Base-by-base conservation (phyloP, 2,329 filamentous ascomycete species). In the Acrocalymma vagum region DNA sequence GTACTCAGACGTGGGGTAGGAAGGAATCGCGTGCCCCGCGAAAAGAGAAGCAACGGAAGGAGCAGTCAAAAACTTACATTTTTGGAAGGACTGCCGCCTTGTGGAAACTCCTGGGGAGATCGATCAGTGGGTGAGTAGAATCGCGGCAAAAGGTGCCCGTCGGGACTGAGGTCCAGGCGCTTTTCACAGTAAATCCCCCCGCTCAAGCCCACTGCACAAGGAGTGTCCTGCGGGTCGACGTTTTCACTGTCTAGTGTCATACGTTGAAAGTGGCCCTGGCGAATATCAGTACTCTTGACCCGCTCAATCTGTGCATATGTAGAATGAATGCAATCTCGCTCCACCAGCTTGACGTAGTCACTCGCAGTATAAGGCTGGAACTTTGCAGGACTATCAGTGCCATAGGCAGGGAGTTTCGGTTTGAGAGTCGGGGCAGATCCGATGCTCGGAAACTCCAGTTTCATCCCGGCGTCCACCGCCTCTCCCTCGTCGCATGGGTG, bases 41-140 rank as follows among this genome's bases (percentile, higher is more conserved):
- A 10, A 13, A 20, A 2, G 31, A 26, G 30, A 25, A 46, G 29
- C 37, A 39, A 27, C 38, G 42, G 51, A 47, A 59, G 45, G 48
- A 48, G 33, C 42, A 27, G 35, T 13, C 17, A 23, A 15, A 15
- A 22, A 63, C 65, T 62, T 58, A 69, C 65, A 46, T 68, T 67
- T 7, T 51, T 53, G 3, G 62, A 66, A 6, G 61, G 60, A 4
- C 54, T 56, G 18, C 58, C 58, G 11, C 51, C 55, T 21, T 52
- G 40, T 6, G 40, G 45, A 39, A 55, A 55, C 10, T 48, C 37
- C 6, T 26, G 36, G 3, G 52, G 31, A 15, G 59, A 57, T 28
- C 49, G 49, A 13, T 54, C 35, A 2, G 59, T 57, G 3, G 64
- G 64, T n/a, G 58, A 60, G 36, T 68, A 70, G 33, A 67, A 65